Base-by-base conservation (phyloP, 2,329 filamentous ascomycete genomes). In the Dothideomycetes sp. region DNA sequence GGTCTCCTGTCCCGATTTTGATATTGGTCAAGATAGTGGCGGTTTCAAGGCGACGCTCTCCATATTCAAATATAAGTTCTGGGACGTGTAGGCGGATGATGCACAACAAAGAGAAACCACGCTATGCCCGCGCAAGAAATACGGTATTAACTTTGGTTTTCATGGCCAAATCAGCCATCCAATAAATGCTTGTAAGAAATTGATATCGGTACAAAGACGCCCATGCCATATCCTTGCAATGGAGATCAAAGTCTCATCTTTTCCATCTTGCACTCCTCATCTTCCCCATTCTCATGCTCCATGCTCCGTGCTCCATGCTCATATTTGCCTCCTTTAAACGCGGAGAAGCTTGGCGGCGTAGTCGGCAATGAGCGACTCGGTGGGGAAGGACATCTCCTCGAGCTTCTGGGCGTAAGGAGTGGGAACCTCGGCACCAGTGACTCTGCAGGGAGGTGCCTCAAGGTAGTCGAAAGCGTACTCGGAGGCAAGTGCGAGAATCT, bases 401-500 rank as follows among this genome's bases (percentile, higher is more conserved):
- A 98, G 76, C 61, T 85, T 84, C 65, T 81, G 73, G 43, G 91
- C 89, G 61, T 98, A 96, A 29, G 91, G 91, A 5, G 91, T 98
- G 36, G 91, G 91, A 10, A 98, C 91, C 63, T 98, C 91, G 49
- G 91, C 89, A 62, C 91, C 91, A 44, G 91, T 96, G 56, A 98
- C 79, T 64, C 91, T 81, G 64, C 89, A 83, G 46, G 87, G 91
- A 35, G 91, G 91, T 41, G 87, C 86, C 57, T 95, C 81, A 49
- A 98, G 81, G 71, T 94, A 96, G 70, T 98, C 91, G 60, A 96
- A 98, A 48, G 78, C 88, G 65, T 96, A 98, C 69, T 98, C 91
- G 82, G 94, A 94, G 47, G 86, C 81, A 45, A 95, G 72, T 44
- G 91, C 91, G 48, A 98, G 77, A 55, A 98, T 87, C 70, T 98